Percentiles rank a stretch among this genome's conserved stretches.
These are phyloP conservation scores for Fusarium sororula DNA, from an alignment of 2,329 filamentous ascomycete species.

Conservation along the genomic window DNA sequence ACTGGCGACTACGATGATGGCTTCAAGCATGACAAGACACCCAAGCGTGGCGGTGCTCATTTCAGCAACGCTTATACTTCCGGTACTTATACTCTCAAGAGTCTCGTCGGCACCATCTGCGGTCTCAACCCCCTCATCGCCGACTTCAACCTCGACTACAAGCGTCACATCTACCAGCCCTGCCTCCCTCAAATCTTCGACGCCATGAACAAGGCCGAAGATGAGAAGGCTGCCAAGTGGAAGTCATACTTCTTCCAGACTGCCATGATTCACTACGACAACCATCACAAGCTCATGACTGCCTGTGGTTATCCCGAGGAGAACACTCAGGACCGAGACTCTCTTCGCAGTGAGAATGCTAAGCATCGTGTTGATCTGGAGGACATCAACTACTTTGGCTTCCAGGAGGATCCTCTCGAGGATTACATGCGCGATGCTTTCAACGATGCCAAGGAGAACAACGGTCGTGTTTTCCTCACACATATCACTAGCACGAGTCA, in stretches of 20 bases:
- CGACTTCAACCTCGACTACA: conserved; percentile 54
- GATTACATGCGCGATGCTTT: conserved; percentile 48
- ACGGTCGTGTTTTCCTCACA: conserved; percentile 46
- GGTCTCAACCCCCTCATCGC: conserved; percentile 52
- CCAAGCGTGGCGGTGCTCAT: conserved; percentile 50
- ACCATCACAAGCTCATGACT: conserved; percentile 46
- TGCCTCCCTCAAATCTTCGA: conserved; percentile 53
- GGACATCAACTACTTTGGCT: conserved; percentile 50
- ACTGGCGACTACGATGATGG: conserved; percentile 50
- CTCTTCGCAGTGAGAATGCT: conserved; percentile 40
- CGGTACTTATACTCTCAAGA: conserved; percentile 56
- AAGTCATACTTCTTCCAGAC: conserved; percentile 47
- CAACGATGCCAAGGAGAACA: conserved; percentile 40
- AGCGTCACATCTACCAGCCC: conserved; percentile 55
- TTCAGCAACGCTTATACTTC: conserved; percentile 53
- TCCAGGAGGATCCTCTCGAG: conserved; percentile 45
- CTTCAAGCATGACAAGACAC: conserved; percentile 39
- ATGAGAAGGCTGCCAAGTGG: conserved; percentile 38
- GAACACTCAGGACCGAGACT: conserved; percentile 43
- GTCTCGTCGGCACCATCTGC: conserved; percentile 52
- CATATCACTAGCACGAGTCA: conserved; percentile 49
- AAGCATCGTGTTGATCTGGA: conserved; percentile 44
- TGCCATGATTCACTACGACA: conserved; percentile 47
- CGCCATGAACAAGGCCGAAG: conserved; percentile 44
- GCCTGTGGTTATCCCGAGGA: conserved; percentile 44